A percentile compares a stretch with the other conserved stretches of the same genome.
Conservation (phyloP, 2,329 filamentous ascomycete genomes). For the Sporothrix dimorphospora region DNA sequence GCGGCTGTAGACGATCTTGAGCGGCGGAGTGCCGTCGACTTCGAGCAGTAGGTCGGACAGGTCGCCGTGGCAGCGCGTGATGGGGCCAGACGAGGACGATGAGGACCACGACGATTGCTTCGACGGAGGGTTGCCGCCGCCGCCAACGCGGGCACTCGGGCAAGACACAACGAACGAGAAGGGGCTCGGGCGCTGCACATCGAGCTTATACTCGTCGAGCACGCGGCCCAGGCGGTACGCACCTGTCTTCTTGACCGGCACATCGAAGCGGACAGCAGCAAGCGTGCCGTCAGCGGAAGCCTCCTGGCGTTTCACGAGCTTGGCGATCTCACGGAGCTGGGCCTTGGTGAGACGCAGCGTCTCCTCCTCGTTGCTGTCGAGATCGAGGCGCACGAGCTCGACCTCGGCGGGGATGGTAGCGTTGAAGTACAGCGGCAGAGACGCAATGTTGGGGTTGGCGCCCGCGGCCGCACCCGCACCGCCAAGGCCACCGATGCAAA, state of each 20-base stretch:
- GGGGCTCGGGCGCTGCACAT: slow-evolving; percentile 75
- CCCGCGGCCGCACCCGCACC: slow-evolving; percentile 38
- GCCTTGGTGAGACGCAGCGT: slow-evolving; percentile 73
- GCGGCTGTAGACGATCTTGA: slow-evolving; percentile 91
- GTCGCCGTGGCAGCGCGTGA: slow-evolving; percentile 75
- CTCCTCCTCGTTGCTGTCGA: slow-evolving; percentile 76
- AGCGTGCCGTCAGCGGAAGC: slow-evolving; percentile 61
- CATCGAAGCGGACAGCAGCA: slow-evolving; percentile 67
- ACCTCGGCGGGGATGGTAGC: slow-evolving; percentile 87
- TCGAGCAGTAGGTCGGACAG: slow-evolving; percentile 82
- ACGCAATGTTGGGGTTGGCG: slow-evolving; percentile 32
- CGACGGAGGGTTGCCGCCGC: neutral
- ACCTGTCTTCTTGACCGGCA: slow-evolving; percentile 81
- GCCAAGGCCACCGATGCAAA: slow-evolving; percentile 73
- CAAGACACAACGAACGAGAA: slow-evolving; percentile 86
- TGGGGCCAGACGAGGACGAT: slow-evolving; percentile 42
- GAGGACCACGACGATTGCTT: slow-evolving; percentile 55
- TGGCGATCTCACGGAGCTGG: slow-evolving; percentile 75
- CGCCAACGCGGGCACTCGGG: slow-evolving; percentile 70
- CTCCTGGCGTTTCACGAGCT: slow-evolving; percentile 63
- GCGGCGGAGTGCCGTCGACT: slow-evolving; percentile 83
- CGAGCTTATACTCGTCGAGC: slow-evolving; percentile 89
- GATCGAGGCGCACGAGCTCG: slow-evolving; percentile 83
- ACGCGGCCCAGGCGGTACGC: slow-evolving; percentile 85
- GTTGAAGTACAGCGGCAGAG: slow-evolving; percentile 86